phyloP scores from a whole-genome alignment of 345 rosid species.

The Fremontodendron californicum region DNA sequence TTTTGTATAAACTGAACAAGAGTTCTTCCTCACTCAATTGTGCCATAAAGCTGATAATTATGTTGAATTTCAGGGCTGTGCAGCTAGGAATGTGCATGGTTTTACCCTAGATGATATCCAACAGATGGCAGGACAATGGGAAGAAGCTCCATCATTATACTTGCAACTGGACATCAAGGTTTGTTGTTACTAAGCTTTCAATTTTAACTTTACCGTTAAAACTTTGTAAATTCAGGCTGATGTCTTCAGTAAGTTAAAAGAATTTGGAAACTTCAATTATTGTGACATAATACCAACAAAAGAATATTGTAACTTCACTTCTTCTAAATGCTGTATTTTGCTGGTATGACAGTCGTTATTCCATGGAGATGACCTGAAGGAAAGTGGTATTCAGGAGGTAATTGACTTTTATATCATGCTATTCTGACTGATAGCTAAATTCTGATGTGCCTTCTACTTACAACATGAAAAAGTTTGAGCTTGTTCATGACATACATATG shows the following conservation, averaged over 20 bases:
- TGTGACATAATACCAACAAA: background rate
- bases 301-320: background rate
- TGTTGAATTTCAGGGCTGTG: slow-evolving; percentile 72
- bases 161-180: slow-evolving; percentile 81
- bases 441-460: background rate
- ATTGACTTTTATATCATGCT: slow-evolving; percentile 19
- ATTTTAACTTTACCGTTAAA: background rate
- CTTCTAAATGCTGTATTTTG: slow-evolving; percentile 19
- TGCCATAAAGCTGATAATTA: slow-evolving; percentile 15
- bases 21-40: slow-evolving; percentile 2
- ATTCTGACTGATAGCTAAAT: slow-evolving; percentile 15
- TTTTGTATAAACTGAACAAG: slow-evolving; percentile 7
- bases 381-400: slow-evolving; percentile 87
- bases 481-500: too few species aligned
- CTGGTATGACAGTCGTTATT: slow-evolving; percentile 58
- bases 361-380: slow-evolving; percentile 75
- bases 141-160: slow-evolving; percentile 78
- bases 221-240: background rate
- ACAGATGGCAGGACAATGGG: slow-evolving; percentile 81
- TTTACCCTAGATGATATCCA: slow-evolving; percentile 73
- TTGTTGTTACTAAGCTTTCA: slow-evolving; percentile 6
- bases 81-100: slow-evolving; percentile 91
- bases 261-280: background rate
- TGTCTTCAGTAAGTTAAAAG: background rate
- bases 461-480: background rate